A percentile compares a stretch with the other conserved stretches of the same genome.
Evolutionary conservation across 805 yeast species (phyloP).

Genomic region (Lipomyces yamadae): DNA sequence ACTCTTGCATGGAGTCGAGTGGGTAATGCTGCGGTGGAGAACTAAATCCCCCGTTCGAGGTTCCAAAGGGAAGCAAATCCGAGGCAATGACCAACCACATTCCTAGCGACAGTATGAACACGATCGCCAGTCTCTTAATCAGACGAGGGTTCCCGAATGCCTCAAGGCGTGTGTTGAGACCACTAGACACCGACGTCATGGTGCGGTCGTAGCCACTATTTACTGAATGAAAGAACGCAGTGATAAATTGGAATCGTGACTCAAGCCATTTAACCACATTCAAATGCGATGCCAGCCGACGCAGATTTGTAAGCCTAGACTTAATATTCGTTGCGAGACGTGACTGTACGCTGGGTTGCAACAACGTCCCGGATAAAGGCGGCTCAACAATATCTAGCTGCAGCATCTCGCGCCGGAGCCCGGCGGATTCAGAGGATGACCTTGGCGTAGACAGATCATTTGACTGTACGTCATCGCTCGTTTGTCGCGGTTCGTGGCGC

Average conservation of each 20-base stretch:
- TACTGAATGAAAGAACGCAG: conserved; percentile 18
- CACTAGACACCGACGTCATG: conserved; percentile 12
- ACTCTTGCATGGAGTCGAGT: conserved; percentile 55
- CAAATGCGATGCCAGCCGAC: conserved; percentile 42
- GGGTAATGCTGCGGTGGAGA: conserved; percentile 60
- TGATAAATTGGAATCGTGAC: conserved; percentile 17
- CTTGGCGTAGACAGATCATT: conserved; percentile 30
- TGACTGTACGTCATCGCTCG: conserved; percentile 9
- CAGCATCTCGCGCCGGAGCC: conserved; percentile 42
- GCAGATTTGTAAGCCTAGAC: conserved; percentile 11
- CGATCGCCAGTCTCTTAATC: conserved; percentile 75
- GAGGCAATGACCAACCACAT: conserved; percentile 63
- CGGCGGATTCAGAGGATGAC: conserved; percentile 29
- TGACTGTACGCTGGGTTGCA: conserved; percentile 30
- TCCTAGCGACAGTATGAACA: conserved; percentile 62
- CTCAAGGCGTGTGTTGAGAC: conserved; percentile 50
- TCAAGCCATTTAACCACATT: conserved; percentile 30
- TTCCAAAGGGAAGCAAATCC: conserved; percentile 53
- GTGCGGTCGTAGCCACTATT: conserved; percentile 8
- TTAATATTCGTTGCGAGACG: conserved; percentile 26
- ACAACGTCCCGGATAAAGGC: conserved; percentile 18
- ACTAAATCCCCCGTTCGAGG: conserved; percentile 14
- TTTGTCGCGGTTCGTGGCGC: conserved; percentile 18
- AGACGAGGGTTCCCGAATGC: conserved; percentile 86
- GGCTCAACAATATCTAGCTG: conserved; percentile 56